phyloP scores from a whole-genome alignment of 1,284 basidiomycete genomes.

The Malassezia sympodialis region DNA sequence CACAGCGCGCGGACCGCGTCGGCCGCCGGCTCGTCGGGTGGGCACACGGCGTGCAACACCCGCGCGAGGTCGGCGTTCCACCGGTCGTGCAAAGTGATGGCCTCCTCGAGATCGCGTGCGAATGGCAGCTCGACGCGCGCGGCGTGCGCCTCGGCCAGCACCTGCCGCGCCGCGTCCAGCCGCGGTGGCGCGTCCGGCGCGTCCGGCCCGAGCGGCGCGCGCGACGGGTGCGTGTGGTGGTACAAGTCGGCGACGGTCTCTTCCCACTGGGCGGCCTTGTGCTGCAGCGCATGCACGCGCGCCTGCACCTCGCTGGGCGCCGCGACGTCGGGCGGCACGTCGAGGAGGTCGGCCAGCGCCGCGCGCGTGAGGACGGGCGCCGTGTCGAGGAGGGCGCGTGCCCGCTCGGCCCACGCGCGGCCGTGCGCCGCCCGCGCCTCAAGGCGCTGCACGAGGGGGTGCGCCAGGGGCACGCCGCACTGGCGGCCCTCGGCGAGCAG shows the following conservation, averaged over 20 bases:
- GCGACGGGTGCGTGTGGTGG: constrained; percentile 7
- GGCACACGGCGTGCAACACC: constrained; percentile 1
- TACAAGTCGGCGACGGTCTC: not conserved
- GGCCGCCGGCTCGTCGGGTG: not conserved
- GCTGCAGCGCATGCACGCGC: constrained; percentile 7
- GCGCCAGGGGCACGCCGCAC: constrained; percentile 55
- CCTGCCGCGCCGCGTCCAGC: constrained; percentile 23
- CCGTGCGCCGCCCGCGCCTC: constrained; percentile 21
- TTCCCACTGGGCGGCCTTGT: constrained; percentile 16
- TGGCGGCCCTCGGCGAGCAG: constrained; percentile 60
- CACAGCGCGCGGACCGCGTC: constrained; percentile 22
- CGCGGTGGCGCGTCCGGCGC: not conserved
- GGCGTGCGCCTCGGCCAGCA: constrained; percentile 20
- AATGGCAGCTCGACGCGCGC: constrained; percentile 23
- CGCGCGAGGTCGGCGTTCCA: constrained; percentile 22
- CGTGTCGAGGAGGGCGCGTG: not conserved
- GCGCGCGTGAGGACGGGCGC: not conserved
- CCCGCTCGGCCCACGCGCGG: constrained; percentile 23
- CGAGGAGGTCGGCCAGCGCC: constrained; percentile 8
- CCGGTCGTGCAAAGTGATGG: constrained; percentile 25
- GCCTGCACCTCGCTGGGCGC: not conserved
- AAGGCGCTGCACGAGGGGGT: constrained; percentile 22
- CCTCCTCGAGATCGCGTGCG: constrained; percentile 19
- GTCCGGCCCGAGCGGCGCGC: not conserved
- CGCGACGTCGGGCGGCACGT: constrained; percentile 3